These are phyloP conservation scores for Domatiomyces catenatus DNA, from an alignment of 2,329 filamentous ascomycete genomes.

Conservation along the genomic window DNA sequence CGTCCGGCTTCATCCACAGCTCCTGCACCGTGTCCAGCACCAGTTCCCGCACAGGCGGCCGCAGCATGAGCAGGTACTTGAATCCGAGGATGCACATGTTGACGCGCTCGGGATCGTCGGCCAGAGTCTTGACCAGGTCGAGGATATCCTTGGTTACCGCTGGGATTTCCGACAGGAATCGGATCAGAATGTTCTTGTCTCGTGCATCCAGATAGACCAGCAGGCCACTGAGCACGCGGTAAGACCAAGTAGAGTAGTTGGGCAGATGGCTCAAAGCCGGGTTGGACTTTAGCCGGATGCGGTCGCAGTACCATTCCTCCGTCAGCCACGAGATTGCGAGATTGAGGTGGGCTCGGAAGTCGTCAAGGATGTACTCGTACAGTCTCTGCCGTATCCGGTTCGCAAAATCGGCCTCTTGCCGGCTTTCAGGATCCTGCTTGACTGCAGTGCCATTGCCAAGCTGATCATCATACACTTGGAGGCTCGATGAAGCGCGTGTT, in stretches of 20 bases:
- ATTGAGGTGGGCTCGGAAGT: constrained; percentile 80
- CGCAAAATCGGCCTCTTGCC: constrained; percentile 23
- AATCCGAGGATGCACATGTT: constrained; percentile 42
- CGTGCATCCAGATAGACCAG: constrained; percentile 79
- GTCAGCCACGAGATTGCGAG: constrained; percentile 86
- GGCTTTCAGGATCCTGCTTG: constrained; percentile 17
- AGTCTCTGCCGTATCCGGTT: constrained; percentile 64
- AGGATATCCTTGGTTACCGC: constrained; percentile 59
- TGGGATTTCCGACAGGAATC: constrained; percentile 84
- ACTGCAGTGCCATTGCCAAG: constrained; percentile 22
- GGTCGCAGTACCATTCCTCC: constrained; percentile 96
- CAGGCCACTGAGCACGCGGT: constrained; percentile 76
- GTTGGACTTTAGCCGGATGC: constrained; percentile 33
- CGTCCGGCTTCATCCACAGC: constrained; percentile 40
- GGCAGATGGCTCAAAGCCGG: constrained; percentile 18
- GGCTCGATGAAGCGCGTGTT: constrained; percentile 57
- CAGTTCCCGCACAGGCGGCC: constrained; percentile 43
- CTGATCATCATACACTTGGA: constrained; percentile 52
- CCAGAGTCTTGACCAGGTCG: constrained; percentile 50
- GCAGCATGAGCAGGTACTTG: constrained; percentile 43
- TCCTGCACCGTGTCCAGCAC: constrained; percentile 44
- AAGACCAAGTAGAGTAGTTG: constrained; percentile 65
- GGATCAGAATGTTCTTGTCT: constrained; percentile 67
- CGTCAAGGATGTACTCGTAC: constrained; percentile 75
- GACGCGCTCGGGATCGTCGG: constrained; percentile 48